phyloP scores from a whole-genome alignment of 208 protist species.

The Trypanosomatidae sp. region DNA sequence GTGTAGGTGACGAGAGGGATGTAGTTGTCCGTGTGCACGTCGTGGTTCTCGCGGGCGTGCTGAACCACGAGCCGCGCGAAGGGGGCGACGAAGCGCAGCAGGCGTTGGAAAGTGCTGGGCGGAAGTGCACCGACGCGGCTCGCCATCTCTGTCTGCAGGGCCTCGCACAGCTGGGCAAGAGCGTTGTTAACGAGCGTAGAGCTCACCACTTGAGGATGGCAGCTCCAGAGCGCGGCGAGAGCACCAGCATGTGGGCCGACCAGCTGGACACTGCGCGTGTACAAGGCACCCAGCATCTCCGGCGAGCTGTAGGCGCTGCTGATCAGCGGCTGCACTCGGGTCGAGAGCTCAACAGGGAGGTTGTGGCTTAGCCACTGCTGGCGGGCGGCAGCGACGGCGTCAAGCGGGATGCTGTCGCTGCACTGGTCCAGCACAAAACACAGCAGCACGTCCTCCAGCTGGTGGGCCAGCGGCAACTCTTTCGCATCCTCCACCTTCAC shows the following conservation, averaged over 20 bases:
- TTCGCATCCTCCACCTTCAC: background rate
- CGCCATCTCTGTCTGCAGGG: conserved; percentile 4
- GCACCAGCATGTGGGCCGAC: conserved; percentile 60
- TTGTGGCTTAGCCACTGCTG: conserved; percentile 10
- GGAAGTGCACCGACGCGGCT: background rate
- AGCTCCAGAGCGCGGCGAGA: conserved; percentile 24
- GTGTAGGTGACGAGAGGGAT: conserved; percentile 60
- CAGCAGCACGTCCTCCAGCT: conserved; percentile 42
- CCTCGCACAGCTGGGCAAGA: conserved; percentile 8
- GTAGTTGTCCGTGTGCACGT: conserved; percentile 57
- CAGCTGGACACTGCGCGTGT: conserved; percentile 41
- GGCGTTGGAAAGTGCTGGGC: conserved; percentile 19
- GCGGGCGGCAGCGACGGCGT: conserved; percentile 20
- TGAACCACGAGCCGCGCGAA: conserved; percentile 31
- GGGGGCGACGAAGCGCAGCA: conserved; percentile 26
- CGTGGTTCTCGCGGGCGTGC: conserved; percentile 18
- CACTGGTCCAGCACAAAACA: conserved; percentile 83
- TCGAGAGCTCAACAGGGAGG: conserved; percentile 20
- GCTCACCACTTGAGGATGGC: conserved; percentile 23
- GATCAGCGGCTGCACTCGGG: conserved; percentile 19
- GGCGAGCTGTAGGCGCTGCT: conserved; percentile 17
- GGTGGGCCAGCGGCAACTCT: background rate
- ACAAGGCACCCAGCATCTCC: conserved; percentile 37
- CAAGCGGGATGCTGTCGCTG: conserved; percentile 48
- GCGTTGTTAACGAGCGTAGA: conserved; percentile 34